Base-by-base conservation (phyloP, 108 stramenopile genomes). In the Thalassiosira profunda region DNA sequence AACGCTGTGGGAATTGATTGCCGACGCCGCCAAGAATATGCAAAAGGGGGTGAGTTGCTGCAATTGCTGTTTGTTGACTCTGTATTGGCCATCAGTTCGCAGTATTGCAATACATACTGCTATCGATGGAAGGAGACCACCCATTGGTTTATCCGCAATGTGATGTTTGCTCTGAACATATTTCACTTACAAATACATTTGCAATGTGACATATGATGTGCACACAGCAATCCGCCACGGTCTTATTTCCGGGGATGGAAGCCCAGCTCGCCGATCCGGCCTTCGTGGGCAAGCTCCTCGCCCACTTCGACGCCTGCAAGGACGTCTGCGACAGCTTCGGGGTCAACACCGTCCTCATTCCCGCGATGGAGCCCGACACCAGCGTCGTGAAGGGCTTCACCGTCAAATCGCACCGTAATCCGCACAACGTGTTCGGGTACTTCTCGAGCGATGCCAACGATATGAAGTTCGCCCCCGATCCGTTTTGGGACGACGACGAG, bases 281-380 rank as follows among this genome's bases (percentile, higher is more conserved):
- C 1, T 94, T 67, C 63, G 45, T 94, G 36, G 65, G 82, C 48
- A 72, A 81, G 40, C 51, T 95, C 18, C 58, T 92, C 52, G 91
- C 70, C 17, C 94, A 95, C 63, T 62, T 95, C 35, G 94, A 95
- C 58, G 67, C 70, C 11, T 95, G 94, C 79, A 92, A 91, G 63
- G 94, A 95, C 61, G 88, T 91, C 38, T 92, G 88, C 46, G 94
- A 95, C 59, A 60, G 70, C 58, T 95, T 88, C 77, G 92, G 94
- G 7, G 76, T 90, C 25, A 70, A 76, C 15, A 91, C 90, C 30
- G 49, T 84, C 23, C 74, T 94, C 10, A 41, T 72, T 7, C 93
- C 93, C 0, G 80, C 77, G 63, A 31, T 68, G 28, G 34, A 59
- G 6, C 11, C 33, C 0, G 61, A 28, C 5, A 63, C 55, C 34